Conservation (phyloP, 345 rosid species). For the Salix udensis region DNA sequence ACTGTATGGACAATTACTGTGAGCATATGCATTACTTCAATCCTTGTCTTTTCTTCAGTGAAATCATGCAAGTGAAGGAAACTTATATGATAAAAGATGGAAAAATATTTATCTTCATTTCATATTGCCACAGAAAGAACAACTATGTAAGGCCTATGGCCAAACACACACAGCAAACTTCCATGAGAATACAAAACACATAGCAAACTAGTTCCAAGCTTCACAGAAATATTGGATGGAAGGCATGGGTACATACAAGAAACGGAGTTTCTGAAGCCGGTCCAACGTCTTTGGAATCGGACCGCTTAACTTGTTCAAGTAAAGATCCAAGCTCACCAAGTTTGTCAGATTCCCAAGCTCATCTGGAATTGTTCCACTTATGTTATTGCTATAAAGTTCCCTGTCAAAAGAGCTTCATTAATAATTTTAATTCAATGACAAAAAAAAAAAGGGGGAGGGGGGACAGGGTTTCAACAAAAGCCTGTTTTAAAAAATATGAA, state of each 20-base stretch:
- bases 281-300: constrained; percentile 56
- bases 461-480: background rate
- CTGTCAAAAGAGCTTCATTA: constrained; percentile 40
- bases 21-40: background rate
- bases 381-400: constrained; percentile 75
- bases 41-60: background rate
- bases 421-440: background rate
- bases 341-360: constrained; percentile 76
- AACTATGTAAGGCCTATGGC: background rate
- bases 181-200: background rate
- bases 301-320: constrained; percentile 59
- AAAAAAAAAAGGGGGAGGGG: background rate
- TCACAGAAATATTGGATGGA: background rate
- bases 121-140: background rate
- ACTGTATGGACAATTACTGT: background rate
- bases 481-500: background rate
- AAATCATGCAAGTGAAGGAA: background rate
- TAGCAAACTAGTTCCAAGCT: background rate
- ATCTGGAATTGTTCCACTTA: constrained; percentile 65
- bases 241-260: constrained; percentile 52
- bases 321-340: constrained; percentile 96
- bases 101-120: background rate
- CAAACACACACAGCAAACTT: background rate
- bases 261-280: constrained; percentile 56
- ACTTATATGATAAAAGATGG: background rate